These are phyloP conservation scores for Arthroderma uncinatum DNA, from an alignment of 2,329 filamentous ascomycete genomes.

Conservation along the genomic window DNA sequence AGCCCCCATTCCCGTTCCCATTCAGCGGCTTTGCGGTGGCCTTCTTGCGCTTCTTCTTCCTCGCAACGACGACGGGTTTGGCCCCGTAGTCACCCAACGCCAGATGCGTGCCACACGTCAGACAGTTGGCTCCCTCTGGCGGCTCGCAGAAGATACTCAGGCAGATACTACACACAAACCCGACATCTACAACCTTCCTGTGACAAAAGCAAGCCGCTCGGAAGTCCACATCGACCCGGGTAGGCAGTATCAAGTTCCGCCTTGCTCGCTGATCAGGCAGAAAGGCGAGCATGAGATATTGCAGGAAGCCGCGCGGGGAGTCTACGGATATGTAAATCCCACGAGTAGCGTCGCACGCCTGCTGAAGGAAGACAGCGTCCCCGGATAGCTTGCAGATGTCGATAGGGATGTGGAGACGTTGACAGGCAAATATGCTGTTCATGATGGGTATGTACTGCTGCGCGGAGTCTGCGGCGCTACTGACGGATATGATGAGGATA, in stretches of 20 bases:
- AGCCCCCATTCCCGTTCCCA: slow-evolving; percentile 32
- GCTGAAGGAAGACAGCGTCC: slow-evolving; percentile 83
- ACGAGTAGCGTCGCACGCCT: slow-evolving; percentile 65
- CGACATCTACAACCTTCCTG: slow-evolving; percentile 75
- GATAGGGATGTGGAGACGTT: slow-evolving; percentile 76
- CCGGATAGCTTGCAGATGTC: slow-evolving; percentile 82
- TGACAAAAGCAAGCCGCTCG: slow-evolving; percentile 98
- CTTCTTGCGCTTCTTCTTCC: slow-evolving; percentile 64
- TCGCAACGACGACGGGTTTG: slow-evolving; percentile 62
- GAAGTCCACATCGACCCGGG: slow-evolving; percentile 82
- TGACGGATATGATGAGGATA: slow-evolving; percentile 83
- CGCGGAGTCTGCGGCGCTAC: slow-evolving; percentile 74
- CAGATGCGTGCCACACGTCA: slow-evolving; percentile 73
- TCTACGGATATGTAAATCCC: slow-evolving; percentile 58
- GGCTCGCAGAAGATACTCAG: slow-evolving; percentile 80
- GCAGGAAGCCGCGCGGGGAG: slow-evolving; percentile 60
- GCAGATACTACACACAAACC: slow-evolving; percentile 93
- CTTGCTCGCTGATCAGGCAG: slow-evolving; percentile 58
- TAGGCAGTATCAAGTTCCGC: slow-evolving; percentile 61
- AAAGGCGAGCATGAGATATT: slow-evolving; percentile 92
- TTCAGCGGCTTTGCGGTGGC: slow-evolving; percentile 26
- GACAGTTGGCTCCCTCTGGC: slow-evolving; percentile 54
- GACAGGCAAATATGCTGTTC: slow-evolving; percentile 95
- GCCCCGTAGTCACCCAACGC: slow-evolving; percentile 63
- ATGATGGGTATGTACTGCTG: slow-evolving; percentile 95